Evolutionary conservation across 2,329 filamentous ascomycete genomes (phyloP).

Genomic region (Graphiopsis chlorocephala): DNA sequence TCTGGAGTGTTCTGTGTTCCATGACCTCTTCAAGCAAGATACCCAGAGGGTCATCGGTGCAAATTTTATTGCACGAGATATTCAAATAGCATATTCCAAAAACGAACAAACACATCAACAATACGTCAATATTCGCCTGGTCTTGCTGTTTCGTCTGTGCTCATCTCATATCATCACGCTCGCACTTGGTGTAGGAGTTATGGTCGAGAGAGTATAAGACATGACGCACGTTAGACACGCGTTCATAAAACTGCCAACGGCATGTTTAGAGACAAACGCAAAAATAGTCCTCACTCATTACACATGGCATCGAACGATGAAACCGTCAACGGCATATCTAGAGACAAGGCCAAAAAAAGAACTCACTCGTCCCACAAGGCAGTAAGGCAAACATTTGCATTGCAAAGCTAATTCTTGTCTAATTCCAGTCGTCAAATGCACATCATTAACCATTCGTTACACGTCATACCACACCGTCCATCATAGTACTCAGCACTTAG

Average conservation of each 20-base stretch:
- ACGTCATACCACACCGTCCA: not conserved
- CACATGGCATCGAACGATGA: no score
- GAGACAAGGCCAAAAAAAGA: no score
- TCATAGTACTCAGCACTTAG: no score
- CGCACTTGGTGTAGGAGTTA: not conserved
- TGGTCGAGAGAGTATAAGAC: not conserved
- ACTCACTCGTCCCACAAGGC: no score
- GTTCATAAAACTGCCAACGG: not conserved
- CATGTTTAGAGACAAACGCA: no score
- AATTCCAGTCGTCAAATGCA: not conserved
- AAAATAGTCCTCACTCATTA: no score
- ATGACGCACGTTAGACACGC: not conserved
- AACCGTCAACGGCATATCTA: no score
- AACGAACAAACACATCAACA: not conserved
- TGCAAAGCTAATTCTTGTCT: not conserved
- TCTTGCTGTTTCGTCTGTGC: not conserved
- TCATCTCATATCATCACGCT: not conserved
- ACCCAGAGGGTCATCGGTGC: conserved; percentile 5
- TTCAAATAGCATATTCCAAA: conserved; percentile 2
- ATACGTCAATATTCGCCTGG: not conserved
- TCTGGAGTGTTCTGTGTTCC: not conserved
- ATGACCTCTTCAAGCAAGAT: conserved; percentile 3
- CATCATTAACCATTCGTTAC: not conserved
- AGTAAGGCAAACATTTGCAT: not conserved
- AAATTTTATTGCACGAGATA: not conserved